Evolutionary conservation across 2,329 filamentous ascomycete species (phyloP).

Genomic region (Epichloe brachyelytri): DNA sequence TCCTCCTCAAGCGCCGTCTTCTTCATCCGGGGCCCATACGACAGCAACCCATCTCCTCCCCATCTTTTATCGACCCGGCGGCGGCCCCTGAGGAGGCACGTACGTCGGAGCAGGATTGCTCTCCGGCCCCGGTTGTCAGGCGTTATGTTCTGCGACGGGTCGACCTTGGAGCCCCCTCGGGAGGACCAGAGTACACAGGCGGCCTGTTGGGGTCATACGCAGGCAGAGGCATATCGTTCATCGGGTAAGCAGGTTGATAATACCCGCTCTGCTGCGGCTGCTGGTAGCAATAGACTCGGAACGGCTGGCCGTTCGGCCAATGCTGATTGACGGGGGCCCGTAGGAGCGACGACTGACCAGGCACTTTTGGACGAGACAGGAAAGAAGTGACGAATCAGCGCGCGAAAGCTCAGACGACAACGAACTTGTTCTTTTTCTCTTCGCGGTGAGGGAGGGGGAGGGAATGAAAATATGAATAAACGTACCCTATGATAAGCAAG

Average conservation of each 20-base stretch:
- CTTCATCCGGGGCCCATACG: too few species aligned
- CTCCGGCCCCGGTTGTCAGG: conserved; percentile 13
- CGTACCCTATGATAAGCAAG: conserved; percentile 58
- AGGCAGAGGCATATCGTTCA: conserved; percentile 41
- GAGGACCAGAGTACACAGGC: conserved; percentile 39
- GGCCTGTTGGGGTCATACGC: conserved; percentile 47
- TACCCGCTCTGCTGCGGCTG: conserved; percentile 7
- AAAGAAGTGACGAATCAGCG: not conserved
- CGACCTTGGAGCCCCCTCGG: conserved; percentile 37
- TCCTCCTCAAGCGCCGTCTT: not conserved
- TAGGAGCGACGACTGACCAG: conserved; percentile 28
- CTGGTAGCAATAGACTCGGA: conserved; percentile 12
- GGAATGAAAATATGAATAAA: not conserved
- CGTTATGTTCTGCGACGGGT: conserved; percentile 33
- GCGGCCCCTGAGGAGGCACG: conserved; percentile 36
- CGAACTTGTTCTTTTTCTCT: too few species aligned
- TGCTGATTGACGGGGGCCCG: conserved; percentile 14
- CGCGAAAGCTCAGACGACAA: not conserved
- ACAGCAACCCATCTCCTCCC: too few species aligned
- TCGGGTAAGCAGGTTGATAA: conserved; percentile 24
- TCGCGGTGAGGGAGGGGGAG: not conserved
- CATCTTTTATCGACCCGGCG: conserved; percentile 17
- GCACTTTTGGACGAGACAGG: conserved; percentile 25
- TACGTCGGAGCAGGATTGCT: conserved; percentile 14
- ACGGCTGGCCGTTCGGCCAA: conserved; percentile 14